Base-by-base conservation (phyloP, 768 basidiomycete genomes). In the Kwoniella sp. region DNA sequence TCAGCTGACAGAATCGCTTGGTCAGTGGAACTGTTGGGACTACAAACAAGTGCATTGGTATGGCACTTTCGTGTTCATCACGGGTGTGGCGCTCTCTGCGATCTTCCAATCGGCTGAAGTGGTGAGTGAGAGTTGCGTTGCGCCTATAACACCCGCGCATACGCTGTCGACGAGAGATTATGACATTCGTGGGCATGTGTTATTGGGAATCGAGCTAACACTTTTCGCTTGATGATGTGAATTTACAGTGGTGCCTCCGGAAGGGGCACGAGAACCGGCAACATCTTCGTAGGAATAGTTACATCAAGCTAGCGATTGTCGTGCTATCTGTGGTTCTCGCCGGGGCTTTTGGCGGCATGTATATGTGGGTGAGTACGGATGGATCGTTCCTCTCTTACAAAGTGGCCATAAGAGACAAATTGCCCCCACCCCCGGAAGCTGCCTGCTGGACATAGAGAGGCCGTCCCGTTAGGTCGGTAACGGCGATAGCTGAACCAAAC, bases 71-170 rank as follows among this genome's bases (percentile, higher is more conserved):
- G 58, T 81, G 29, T 82, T 81, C 51, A 72, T 82, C 58, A 68
- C 77, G 38, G 76, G 75, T 37, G 69, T 80, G 34, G 79, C 79
- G 34, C 59, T 81, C 41, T 73, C 72, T 7, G 78, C 79, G 11
- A 54, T 73, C n/a, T 76, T 69, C 61, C 80, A 81, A 62, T 74
- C 77, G 0, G 63, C 69, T 22, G 78, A 81, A 57, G 66, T 79
- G 31, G 61, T 68, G 41, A 68, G 71, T 68, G 54, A 47, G 64
- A 13, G 23, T 25, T 54, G n/a, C n/a, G n/a, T n/a, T n/a, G n/a
- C n/a, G n/a, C n/a, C n/a, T n/a, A 4, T n/a, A 15, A 20, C 13
- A 29, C 47, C 31, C 23, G 38, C 9, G 38, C 9, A 41, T 20
- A 41, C 9, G 11, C 9, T 41, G 38, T 41, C 9, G 11, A 41